Conservation (phyloP, 2,329 filamentous ascomycete species). For the Hymenoscyphus repandus region DNA sequence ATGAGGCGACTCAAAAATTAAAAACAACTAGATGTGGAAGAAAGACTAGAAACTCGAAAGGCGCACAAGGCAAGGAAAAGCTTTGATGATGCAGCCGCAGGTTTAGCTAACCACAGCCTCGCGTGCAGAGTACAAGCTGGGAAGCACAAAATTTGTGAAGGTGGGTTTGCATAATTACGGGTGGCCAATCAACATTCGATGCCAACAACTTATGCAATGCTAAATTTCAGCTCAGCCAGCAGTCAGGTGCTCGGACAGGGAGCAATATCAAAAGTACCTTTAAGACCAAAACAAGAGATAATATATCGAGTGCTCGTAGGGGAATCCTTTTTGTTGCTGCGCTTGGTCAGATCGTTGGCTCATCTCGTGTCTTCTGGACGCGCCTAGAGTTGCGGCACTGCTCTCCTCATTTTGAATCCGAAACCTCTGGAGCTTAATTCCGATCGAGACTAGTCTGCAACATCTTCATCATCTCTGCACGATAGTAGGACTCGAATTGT, state of each 20-base stretch:
- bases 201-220: not conserved
- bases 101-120: not conserved
- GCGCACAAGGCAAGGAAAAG: not conserved
- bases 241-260: not conserved
- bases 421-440: not conserved
- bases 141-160: too few species aligned
- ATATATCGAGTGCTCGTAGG: too few species aligned
- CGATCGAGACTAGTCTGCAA: not conserved
- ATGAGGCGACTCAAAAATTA: not conserved
- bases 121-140: not conserved
- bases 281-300: too few species aligned
- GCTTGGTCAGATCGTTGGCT: not conserved
- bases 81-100: not conserved
- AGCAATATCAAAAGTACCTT: not conserved
- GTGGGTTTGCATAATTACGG: too few species aligned
- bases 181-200: not conserved
- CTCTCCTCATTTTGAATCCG: not conserved
- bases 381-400: not conserved
- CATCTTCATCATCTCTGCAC: too few species aligned
- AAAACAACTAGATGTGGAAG: not conserved
- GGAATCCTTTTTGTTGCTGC: not conserved
- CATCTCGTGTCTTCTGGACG: not conserved
- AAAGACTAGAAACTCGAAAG: not conserved
- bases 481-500: too few species aligned
- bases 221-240: not conserved